A percentile compares a stretch with the other conserved stretches of the same genome.
Evolutionary conservation across 129 eudicot species (phyloP).

Genomic region (Ambrosia artemisiifolia): DNA sequence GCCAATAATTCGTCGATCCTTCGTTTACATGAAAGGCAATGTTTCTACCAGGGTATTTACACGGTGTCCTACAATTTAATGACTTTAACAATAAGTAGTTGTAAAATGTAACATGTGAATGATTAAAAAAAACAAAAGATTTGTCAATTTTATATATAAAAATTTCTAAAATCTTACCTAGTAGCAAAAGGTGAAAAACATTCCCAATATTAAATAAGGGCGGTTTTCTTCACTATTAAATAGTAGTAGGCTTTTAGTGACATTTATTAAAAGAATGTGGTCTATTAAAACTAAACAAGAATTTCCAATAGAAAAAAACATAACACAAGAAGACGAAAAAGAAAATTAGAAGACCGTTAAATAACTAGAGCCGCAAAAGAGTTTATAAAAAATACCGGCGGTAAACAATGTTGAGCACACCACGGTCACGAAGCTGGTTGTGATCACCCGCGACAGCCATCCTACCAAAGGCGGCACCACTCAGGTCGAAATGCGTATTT

Average conservation of each 20-base stretch:
- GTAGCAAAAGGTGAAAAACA: background rate
- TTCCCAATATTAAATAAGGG: background rate
- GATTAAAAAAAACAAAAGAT: background rate
- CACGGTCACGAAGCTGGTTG: conserved; percentile 72
- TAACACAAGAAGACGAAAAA: conserved; percentile 33
- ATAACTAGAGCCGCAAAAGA: background rate
- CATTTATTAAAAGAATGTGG: background rate
- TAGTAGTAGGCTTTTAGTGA: background rate
- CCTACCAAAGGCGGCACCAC: conserved; percentile 96
- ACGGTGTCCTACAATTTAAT: conserved; percentile 61
- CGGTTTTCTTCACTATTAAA: conserved; percentile 8
- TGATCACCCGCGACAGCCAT: conserved; percentile 78
- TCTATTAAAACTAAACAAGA: background rate
- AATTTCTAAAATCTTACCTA: background rate
- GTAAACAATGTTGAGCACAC: conserved; percentile 54
- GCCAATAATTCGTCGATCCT: conserved; percentile 92
- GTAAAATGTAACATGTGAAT: too few relatives aligned
- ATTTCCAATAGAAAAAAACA: background rate
- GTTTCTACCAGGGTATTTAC: conserved; percentile 80
- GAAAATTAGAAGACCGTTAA: conserved; percentile 33
- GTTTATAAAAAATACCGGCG: conserved; percentile 44
- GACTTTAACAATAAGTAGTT: background rate
- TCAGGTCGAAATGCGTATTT: conserved; percentile 79
- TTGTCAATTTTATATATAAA: background rate
- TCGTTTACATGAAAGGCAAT: conserved; percentile 85